Base-by-base conservation (phyloP, 2,329 filamentous ascomycete genomes). In the Cytospora mali region DNA sequence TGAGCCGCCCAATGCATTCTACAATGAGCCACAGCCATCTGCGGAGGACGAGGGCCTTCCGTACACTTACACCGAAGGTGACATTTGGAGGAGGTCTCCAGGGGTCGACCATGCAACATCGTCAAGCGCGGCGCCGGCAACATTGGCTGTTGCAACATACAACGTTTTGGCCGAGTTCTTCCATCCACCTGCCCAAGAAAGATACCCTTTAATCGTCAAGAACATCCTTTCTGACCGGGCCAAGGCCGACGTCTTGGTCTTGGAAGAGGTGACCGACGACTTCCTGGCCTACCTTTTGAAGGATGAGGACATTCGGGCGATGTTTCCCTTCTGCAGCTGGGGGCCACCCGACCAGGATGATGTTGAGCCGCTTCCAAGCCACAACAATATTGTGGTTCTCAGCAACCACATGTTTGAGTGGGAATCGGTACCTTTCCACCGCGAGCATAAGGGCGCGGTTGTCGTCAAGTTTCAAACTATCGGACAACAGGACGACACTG, bases 241-340 rank as follows among this genome's bases (percentile, higher is more conserved):
- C 3, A 62, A 69, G 0, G 75, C 82, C 9, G 81, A 85, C 61
- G 72, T 84, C 3, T 66, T 84, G 10, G 75, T 84, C 3, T 76
- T 90, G 6, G 81, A 90, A 70, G 88, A 89, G 73, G 83, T 89
- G 1, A 88, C 86, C 0, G 86, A 89, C 65, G 79, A 84, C 48
- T 88, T 89, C 64, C 78, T 90, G 0, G 77, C 79, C 0, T 80
- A 79, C 62, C 74, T 90, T 0, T 80, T 89, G 1, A 68, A 70
- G 3, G 71, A 84, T 60, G 63, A 73, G 2, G 68, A 73, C 2
- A 75, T 89, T 27, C 77, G 78, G 29, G 66, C 72, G 13, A 73
- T 71, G 2, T 89, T 87, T 66, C 77, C 80, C 1, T 89, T 81
- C 69, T 73, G 76, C n/a, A 85, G 84, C 1, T 81, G 87, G 69